Conservation (phyloP, 495 filamentous ascomycete genomes). For the Penicillium atrosanguineum region DNA sequence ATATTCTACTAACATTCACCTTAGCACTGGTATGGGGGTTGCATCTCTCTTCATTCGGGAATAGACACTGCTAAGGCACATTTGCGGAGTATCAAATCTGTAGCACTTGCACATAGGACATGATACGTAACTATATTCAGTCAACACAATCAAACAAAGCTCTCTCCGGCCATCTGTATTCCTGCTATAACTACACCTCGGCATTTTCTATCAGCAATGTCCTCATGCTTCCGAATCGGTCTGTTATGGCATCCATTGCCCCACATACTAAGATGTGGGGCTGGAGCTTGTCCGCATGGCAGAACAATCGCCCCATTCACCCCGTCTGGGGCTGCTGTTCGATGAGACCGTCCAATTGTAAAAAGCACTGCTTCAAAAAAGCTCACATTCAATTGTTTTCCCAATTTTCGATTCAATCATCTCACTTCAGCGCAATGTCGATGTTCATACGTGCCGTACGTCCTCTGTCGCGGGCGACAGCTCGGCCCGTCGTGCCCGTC, state of each 20-base stretch:
- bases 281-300: not conserved
- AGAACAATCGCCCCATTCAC: not conserved
- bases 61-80: constrained; percentile 28
- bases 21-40: constrained; percentile 76
- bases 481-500: constrained; percentile 1
- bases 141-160: not conserved
- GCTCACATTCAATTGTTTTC: not conserved
- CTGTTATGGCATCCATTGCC: not conserved
- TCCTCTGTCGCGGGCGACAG: not conserved
- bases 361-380: not conserved
- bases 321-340: not conserved
- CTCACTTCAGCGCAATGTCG: not conserved
- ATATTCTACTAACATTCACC: not conserved
- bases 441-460: constrained; percentile 1
- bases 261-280: constrained; percentile 1
- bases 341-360: not conserved
- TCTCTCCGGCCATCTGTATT: not conserved
- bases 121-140: not conserved
- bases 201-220: not conserved
- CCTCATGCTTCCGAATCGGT: not conserved
- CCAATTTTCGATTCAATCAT: too few species aligned
- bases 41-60: constrained; percentile 71
- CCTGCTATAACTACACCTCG: not conserved
- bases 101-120: not conserved
- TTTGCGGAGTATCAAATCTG: not conserved